phyloP scores from a whole-genome alignment of 192 early-diverging fungal species.

The Pilaira anomala region DNA sequence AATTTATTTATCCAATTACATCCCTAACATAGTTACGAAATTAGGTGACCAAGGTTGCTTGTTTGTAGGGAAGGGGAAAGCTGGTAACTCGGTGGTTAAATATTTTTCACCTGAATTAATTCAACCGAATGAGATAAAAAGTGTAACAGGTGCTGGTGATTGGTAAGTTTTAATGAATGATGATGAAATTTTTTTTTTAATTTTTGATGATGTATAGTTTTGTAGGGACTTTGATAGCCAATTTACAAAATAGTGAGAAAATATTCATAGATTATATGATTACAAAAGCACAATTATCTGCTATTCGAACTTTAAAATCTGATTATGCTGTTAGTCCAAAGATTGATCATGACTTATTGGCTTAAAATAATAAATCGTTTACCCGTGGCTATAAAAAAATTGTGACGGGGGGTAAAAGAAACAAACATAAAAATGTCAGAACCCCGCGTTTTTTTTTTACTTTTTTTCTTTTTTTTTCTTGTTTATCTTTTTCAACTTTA shows the following conservation, averaged over 20 bases:
- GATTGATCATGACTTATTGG: constrained; percentile 9
- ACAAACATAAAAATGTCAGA: neutral
- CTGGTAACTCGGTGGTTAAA: constrained; percentile 13
- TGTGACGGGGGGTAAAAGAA: neutral
- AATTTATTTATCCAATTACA: constrained; percentile 43
- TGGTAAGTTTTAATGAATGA: constrained; percentile 52
- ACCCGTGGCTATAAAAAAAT: neutral
- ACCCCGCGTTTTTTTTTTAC: constrained; percentile 11
- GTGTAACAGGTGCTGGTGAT: constrained; percentile 80
- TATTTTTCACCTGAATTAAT: constrained; percentile 37
- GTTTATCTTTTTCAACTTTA: neutral
- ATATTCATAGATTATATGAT: constrained; percentile 11
- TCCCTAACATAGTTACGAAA: constrained; percentile 64
- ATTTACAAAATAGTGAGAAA: constrained; percentile 23
- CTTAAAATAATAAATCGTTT: constrained; percentile 11
- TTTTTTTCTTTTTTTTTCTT: constrained; percentile 13
- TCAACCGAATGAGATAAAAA: constrained; percentile 37
- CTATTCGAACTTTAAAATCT: constrained; percentile 35
- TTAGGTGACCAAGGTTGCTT: constrained; percentile 64
- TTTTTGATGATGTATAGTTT: constrained; percentile 48
- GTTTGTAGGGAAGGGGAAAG: constrained; percentile 23
- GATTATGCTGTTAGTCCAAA: constrained; percentile 29
- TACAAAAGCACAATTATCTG: constrained; percentile 21
- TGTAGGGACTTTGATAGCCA: constrained; percentile 66
- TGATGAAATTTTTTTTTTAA: neutral